A percentile compares a stretch with the other conserved stretches of the same genome.
Evolutionary conservation across 139 green algal species (phyloP).

Genomic region (Nannochloris sp.): DNA sequence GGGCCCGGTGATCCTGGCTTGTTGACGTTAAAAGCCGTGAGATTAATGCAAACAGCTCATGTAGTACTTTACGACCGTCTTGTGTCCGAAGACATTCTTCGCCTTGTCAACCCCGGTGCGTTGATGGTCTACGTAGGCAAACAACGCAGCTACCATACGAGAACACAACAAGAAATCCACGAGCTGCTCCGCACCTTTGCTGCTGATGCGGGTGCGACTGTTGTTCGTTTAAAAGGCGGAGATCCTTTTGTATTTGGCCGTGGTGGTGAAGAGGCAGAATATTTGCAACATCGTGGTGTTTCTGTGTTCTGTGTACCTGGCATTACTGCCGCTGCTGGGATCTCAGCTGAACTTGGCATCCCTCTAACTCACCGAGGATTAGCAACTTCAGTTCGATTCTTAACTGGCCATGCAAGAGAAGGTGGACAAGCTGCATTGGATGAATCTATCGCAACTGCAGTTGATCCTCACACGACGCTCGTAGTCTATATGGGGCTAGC

Average conservation of each 20-base stretch:
- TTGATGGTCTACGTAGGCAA: conserved; percentile 98
- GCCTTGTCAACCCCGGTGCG: conserved; percentile 56
- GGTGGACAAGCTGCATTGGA: conserved; percentile 68
- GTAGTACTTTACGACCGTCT: conserved; percentile 96
- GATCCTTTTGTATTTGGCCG: conserved; percentile 94
- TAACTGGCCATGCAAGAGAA: conserved; percentile 88
- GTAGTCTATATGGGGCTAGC: conserved; percentile 98
- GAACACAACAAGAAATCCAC: conserved; percentile 90
- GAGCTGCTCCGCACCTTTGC: conserved; percentile 87
- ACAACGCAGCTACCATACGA: conserved; percentile 85
- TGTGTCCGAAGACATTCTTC: conserved; percentile 85
- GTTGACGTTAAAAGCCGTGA: conserved; percentile 82
- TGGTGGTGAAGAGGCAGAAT: conserved; percentile 88
- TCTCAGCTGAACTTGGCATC: conserved; percentile 79
- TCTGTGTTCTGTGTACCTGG: conserved; percentile 82
- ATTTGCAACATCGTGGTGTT: conserved; percentile 71
- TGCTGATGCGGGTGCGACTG: conserved; percentile 51
- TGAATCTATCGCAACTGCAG: conserved; percentile 35
- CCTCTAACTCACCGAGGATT: conserved; percentile 93
- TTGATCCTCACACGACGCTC: conserved; percentile 86
- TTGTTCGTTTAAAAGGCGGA: conserved; percentile 84
- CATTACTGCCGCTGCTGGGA: conserved; percentile 64
- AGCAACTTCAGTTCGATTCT: conserved; percentile 79
- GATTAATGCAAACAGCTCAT: conserved; percentile 87
- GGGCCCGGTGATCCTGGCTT: conserved; percentile 92